Evolutionary conservation across 2,329 filamentous ascomycete species (phyloP), one percentile per base, ranked within the genome.

Genomic region (Aspergillus jensenii): DNA sequence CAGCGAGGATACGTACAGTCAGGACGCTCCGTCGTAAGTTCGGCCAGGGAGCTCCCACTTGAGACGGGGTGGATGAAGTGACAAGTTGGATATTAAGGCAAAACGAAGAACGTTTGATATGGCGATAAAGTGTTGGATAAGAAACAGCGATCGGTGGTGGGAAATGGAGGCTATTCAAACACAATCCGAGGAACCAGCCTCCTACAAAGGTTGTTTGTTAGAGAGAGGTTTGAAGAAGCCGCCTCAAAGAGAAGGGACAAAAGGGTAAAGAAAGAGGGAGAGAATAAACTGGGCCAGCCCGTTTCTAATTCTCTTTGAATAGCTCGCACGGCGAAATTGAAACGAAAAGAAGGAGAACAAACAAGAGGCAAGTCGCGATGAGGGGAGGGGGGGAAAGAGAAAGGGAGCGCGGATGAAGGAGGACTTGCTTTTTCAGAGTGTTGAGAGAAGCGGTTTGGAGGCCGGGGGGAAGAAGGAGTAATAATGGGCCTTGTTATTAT

Each of bases 251-350:
- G 59, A 56, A 52, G 35, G 52, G 59, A 58, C 33, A 54, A 48
- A 59, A 56, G 33, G 54, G 39, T 31, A 58, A 40, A 44, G 46
- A 53, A 58, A 58, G 66, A 67, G 67, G 59, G 40, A 63, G 65
- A 73, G 63, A 69, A 65, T 67, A 63, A 69, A 71, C 67, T 70
- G 70, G 72, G 67, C 72, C 72, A 71, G 72, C 72, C 71, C 65
- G 58, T 64, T 67, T 65, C 61, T 61, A 67, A 65, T 64, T 65
- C 69, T 71, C 67, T 69, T 65, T 55, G 58, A 61, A 61, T 62
- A 64, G 61, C 65, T 70, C 71, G 69, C 68, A 69, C 71, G 71
- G 71, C 71, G 73, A 71, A 71, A 69, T 62, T 61, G 55, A 61
- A 63, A 59, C 45, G 55, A 65, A 66, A 65, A 59, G 61, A 64